Evolutionary conservation across 2,329 filamentous ascomycete genomes (phyloP), one percentile per base, ranked within the genome.

Genomic region (Aspergillus tubingensis): DNA sequence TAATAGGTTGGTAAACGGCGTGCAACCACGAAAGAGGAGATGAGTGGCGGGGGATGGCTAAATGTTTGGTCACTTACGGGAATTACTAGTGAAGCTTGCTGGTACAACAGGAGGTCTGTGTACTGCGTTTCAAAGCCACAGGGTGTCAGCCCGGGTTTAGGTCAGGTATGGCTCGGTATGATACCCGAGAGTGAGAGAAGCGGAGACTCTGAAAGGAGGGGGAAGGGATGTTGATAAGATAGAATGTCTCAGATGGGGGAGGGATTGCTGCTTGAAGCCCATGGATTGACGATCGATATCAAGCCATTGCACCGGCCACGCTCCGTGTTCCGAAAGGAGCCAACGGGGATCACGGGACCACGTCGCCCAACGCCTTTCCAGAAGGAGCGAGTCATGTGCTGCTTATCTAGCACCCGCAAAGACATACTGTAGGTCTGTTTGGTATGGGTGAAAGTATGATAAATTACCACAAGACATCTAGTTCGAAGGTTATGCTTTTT

Each of bases 1-100:
- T 54, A 62, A 63, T 63, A 62, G 32, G 56, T 13, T n/a, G 25
- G 58, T 61, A 47, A 63, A 56, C 55, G 51, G 48, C 51, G 62
- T 66, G 62, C 61, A 59, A 55, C 58, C 57, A 47, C 48, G 50
- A 54, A 41, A 27, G 52, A 61, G 59, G 62, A 54, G 51, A 53
- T 55, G 50, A 17, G 57, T 58, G 59, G 59, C 56, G 62, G 54
- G 51, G 59, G 56, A 57, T 51, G 51, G 39, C 41, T 21, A 32
- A 27, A 54, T 53, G 59, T 32, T 60, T 59, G 48, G 49, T 56
- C 32, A 54, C 44, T 19, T 19, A 53, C 23, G 47, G 39, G 43
- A 60, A 54, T 51, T 30, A 59, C 50, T 51, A n/a, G 48, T 23
- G 57, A 61, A 57, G 56, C 58, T 53, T 57, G 53, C 51, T 54